These are phyloP conservation scores for Chrysosphaeria jannelii DNA, from an alignment of 2,329 filamentous ascomycete genomes.

Conservation along the genomic window DNA sequence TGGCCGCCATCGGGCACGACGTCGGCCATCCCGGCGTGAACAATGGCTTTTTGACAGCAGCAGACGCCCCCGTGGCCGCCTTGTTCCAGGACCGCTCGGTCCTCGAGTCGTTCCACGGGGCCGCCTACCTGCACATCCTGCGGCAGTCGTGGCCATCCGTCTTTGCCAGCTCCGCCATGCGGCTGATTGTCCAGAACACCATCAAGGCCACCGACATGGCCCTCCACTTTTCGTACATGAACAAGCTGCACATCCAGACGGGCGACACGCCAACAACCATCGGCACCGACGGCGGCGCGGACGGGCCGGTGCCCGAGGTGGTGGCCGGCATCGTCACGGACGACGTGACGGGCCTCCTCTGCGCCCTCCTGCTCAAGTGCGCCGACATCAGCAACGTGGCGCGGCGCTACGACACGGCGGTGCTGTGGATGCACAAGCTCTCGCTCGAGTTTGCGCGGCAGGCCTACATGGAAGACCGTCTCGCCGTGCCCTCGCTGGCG, in stretches of 20 bases:
- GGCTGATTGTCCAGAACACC: constrained; percentile 84
- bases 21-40: constrained; percentile 95
- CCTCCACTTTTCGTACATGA: constrained; percentile 90
- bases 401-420: constrained; percentile 51
- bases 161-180: constrained; percentile 51
- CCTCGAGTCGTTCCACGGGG: constrained; percentile 89
- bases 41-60: constrained; percentile 76
- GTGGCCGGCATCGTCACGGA: too few species aligned
- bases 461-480: constrained; percentile 65
- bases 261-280: too few species aligned
- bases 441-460: constrained; percentile 88
- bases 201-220: constrained; percentile 96
- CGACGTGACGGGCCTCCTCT: constrained; percentile 52
- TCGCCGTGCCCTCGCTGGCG: constrained; percentile 72
- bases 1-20: constrained; percentile 93
- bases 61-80: constrained; percentile 79
- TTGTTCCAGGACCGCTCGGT: constrained; percentile 94
- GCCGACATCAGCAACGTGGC: constrained; percentile 97
- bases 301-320: constrained; percentile 24
- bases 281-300: constrained; percentile 50
- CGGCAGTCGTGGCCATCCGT: constrained; percentile 70
- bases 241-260: too few species aligned
- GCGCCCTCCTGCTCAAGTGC: constrained; percentile 84
- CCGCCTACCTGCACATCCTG: constrained; percentile 85
- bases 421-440: constrained; percentile 77